Conservation (phyloP, 345 rosid species). For the Eucalyptus decipiens region DNA sequence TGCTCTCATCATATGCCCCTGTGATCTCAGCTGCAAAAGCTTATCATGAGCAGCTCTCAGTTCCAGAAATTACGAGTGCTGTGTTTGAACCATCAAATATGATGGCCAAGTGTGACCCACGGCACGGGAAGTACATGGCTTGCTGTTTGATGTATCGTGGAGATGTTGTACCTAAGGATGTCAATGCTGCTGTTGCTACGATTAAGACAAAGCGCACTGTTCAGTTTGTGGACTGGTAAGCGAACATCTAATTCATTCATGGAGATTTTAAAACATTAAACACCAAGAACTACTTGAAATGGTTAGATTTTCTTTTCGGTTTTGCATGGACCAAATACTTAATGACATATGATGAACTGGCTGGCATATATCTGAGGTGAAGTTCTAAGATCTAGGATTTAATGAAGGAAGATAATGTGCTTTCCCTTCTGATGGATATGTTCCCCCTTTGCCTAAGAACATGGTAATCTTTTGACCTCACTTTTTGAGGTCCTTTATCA, state of each 20-base stretch:
- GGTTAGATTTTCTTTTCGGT: neutral
- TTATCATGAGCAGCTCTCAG: slow-evolving; percentile 67
- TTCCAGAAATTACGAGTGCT: slow-evolving; percentile 68
- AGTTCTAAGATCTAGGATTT: neutral
- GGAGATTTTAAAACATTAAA: neutral
- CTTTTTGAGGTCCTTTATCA: neutral
- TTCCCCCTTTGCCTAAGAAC: neutral
- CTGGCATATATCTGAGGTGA: neutral
- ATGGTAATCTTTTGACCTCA: neutral
- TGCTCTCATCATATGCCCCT: slow-evolving; percentile 80
- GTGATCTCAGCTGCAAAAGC: slow-evolving; percentile 79
- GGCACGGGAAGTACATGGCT: slow-evolving; percentile 87
- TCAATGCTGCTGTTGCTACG: slow-evolving; percentile 63
- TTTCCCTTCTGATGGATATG: neutral
- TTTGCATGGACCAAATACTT: neutral
- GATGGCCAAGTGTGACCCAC: slow-evolving; percentile 91
- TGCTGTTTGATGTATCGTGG: slow-evolving; percentile 86
- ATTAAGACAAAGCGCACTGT: slow-evolving; percentile 74
- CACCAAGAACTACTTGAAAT: neutral
- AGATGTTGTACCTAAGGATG: slow-evolving; percentile 76
- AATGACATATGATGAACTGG: neutral
- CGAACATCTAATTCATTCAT: neutral
- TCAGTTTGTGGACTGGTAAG: slow-evolving; percentile 85
- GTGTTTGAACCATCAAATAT: slow-evolving; percentile 75
- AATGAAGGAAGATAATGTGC: neutral